Base-by-base conservation (phyloP, 495 filamentous ascomycete species). In the Xylaria castorea region DNA sequence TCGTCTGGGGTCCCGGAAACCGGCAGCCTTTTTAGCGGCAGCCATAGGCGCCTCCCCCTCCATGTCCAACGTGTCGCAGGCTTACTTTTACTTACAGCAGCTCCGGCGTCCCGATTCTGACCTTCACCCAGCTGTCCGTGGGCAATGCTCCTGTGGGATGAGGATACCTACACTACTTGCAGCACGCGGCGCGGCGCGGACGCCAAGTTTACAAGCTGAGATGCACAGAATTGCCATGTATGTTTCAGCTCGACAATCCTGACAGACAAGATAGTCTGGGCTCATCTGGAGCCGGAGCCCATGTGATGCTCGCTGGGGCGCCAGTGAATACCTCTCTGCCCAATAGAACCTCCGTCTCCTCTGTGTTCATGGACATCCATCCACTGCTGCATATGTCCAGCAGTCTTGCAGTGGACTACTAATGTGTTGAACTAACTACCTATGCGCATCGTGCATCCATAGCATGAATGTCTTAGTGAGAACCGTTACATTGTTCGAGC, bases 131-230 rank as follows among this genome's bases (percentile, higher is more conserved):
- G 55, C 4, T 58, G 14, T 9, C 30, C 27, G 14, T 5, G 32
- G 57, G 4, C 32, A 38, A 20, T 40, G 32, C 8, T 38, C 58
- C 57, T 36, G 58, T 14, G 58, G 18, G 58, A 61, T 38, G 58
- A 14, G 32, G 32, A 61, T 22, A 61, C n/a, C n/a, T n/a, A n/a
- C n/a, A n/a, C n/a, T n/a, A 42, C 58, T 61, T 38, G 34, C 34
- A 38, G 20, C 30, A 57, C 20, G 12, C 34, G 20, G 14, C 34
- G 30, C 48, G 48, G 27, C 66, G 18, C 50, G n/a, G n/a, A 40
- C 36, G 46, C 32, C 40, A 42, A 38, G 44, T 16, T n/a, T n/a
- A 66, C 30, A 64, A 68, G 66, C 66, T 68, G 50, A 40, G 36
- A 57, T 55, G 66, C 46, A 53, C 40, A 25, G 20, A 18, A 66